phyloP scores from a whole-genome alignment of 2,329 filamentous ascomycete genomes.

The Westerdykella aurantiaca region DNA sequence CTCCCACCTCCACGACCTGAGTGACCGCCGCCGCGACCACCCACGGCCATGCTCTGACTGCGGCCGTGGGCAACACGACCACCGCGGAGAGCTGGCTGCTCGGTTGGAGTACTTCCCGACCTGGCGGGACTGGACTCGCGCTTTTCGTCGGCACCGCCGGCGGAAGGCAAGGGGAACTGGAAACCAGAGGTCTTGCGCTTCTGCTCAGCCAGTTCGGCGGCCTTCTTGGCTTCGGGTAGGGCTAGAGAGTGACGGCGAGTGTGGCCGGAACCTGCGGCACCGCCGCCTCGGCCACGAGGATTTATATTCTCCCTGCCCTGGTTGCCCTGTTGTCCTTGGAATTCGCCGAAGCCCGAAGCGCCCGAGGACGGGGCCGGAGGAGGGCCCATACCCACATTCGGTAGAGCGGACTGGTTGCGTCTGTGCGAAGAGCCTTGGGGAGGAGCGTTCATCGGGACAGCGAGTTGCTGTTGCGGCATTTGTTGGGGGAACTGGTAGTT shows the following conservation, averaged over 20 bases:
- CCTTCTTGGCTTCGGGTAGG: conserved; percentile 93
- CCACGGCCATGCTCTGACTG: conserved; percentile 84
- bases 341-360: conserved; percentile 80
- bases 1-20: conserved; percentile 60
- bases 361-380: conserved; percentile 88
- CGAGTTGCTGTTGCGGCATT: conserved; percentile 53
- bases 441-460: conserved; percentile 67
- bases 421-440: conserved; percentile 81
- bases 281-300: conserved; percentile 67
- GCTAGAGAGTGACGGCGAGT: conserved; percentile 92
- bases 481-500: conserved; percentile 81
- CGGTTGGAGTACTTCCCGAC: conserved; percentile 19
- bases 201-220: conserved; percentile 92
- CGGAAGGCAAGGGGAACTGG: conserved; percentile 79
- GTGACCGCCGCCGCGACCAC: conserved; percentile 60
- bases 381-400: conserved; percentile 84
- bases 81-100: conserved; percentile 32
- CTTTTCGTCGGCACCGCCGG: conserved; percentile 51
- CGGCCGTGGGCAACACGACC: conserved; percentile 57
- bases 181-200: conserved; percentile 91
- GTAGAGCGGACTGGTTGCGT: conserved; percentile 94
- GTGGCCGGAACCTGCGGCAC: conserved; percentile 65
- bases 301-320: conserved; percentile 62
- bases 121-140: conserved; percentile 54
- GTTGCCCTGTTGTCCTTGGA: conserved; percentile 54